Conservation (phyloP, 768 basidiomycete species). For the Ramaria rubella region DNA sequence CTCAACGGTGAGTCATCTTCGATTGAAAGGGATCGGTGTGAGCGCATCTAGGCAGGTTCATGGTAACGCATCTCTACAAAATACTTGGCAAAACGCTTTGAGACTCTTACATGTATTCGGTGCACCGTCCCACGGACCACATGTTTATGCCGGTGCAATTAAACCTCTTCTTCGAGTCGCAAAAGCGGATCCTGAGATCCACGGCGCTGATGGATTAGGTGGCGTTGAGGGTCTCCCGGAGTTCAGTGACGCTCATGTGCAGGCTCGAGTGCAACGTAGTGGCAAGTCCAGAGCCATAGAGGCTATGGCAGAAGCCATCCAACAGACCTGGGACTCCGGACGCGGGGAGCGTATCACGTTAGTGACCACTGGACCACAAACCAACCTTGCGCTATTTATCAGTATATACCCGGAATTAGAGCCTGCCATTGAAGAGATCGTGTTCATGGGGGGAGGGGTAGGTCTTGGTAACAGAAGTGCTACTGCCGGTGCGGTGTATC, state of each 20-base stretch:
- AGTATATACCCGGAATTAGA: conserved; percentile 42
- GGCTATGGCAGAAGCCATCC: conserved; percentile 57
- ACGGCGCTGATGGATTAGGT: conserved; percentile 75
- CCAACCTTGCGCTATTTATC: conserved; percentile 41
- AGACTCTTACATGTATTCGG: conserved; percentile 71
- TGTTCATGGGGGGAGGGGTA: conserved; percentile 90
- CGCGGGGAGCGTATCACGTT: conserved; percentile 56
- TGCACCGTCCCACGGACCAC: conserved; percentile 44
- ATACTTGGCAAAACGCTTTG: conserved; percentile 67
- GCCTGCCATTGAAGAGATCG: conserved; percentile 57
- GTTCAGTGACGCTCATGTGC: conserved; percentile 41
- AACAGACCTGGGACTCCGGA: conserved; percentile 49
- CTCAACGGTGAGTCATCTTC: conserved; percentile 53
- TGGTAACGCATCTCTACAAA: conserved; percentile 63
- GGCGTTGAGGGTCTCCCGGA: conserved; percentile 74
- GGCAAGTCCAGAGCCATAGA: conserved; percentile 52
- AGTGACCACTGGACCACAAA: conserved; percentile 78
- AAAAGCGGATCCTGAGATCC: conserved; percentile 69
- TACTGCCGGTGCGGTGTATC: conserved; percentile 47
- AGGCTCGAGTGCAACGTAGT: conserved; percentile 40
- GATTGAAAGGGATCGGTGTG: not conserved
- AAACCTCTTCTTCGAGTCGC: conserved; percentile 60
- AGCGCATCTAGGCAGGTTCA: conserved; percentile 48
- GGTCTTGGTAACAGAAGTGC: conserved; percentile 77
- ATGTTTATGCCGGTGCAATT: conserved; percentile 61